Percentiles rank a stretch among this genome's conserved stretches.
These are phyloP conservation scores for Solanum aculeatissimum DNA, from an alignment of 305 asterid genomes.

Conservation along the genomic window DNA sequence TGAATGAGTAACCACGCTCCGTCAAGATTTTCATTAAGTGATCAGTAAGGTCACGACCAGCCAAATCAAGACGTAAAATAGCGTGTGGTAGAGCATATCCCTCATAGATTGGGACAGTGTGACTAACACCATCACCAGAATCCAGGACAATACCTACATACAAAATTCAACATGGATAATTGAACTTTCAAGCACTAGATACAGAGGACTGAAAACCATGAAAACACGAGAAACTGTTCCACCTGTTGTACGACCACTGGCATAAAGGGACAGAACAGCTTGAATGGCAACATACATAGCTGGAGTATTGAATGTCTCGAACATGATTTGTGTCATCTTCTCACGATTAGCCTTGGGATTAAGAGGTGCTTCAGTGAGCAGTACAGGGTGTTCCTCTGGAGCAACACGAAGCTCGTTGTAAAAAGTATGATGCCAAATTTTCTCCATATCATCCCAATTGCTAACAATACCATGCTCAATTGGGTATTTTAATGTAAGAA, in stretches of 20 bases:
- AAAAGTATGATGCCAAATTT: constrained; percentile 9
- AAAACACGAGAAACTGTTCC: not conserved
- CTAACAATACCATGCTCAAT: constrained; percentile 23
- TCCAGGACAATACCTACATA: constrained; percentile 21
- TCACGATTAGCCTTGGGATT: constrained; percentile 14
- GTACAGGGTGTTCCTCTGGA: constrained; percentile 10
- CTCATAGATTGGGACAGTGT: constrained; percentile 26
- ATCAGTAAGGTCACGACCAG: constrained; percentile 29
- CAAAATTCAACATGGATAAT: not conserved
- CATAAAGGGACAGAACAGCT: constrained; percentile 6
- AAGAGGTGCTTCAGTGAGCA: constrained; percentile 12
- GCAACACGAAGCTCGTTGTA: constrained; percentile 13
- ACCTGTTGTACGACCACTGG: constrained; percentile 18
- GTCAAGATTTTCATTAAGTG: constrained; percentile 20
- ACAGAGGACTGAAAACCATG: not conserved
- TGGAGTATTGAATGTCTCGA: constrained; percentile 6
- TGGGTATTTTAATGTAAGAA: constrained; percentile 15
- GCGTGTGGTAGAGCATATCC: constrained; percentile 28
- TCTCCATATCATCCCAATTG: constrained; percentile 21
- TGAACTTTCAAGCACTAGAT: not conserved
- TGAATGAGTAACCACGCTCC: constrained; percentile 29
- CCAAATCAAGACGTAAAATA: constrained; percentile 24
- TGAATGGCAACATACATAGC: constrained; percentile 14
- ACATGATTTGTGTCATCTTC: constrained; percentile 15
- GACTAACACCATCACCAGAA: constrained; percentile 33